Percentiles rank a stretch among this genome's conserved stretches.
These are phyloP conservation scores for Diaporthe capsici DNA, from an alignment of 2,329 filamentous ascomycete species.

Conservation along the genomic window DNA sequence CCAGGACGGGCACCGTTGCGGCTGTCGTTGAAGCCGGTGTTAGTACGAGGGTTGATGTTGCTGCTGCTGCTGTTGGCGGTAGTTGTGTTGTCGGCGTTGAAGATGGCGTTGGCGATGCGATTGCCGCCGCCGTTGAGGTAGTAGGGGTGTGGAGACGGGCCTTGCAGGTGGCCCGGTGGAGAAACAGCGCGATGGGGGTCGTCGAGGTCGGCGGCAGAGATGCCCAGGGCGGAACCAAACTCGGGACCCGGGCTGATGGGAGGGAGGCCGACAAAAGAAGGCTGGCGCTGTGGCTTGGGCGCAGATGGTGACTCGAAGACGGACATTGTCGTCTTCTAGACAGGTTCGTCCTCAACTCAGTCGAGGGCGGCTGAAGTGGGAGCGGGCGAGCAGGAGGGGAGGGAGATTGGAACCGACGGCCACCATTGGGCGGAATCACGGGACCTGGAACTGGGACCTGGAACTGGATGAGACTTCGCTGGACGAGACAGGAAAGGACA, in stretches of 20 bases:
- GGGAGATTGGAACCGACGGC: conserved; percentile 14
- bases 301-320: conserved; percentile 29
- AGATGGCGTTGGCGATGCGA: not conserved
- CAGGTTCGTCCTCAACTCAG: not conserved
- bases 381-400: conserved; percentile 10
- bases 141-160: conserved; percentile 40
- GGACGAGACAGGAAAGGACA: conserved; percentile 14
- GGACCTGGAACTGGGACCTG: not conserved
- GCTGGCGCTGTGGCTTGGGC: conserved; percentile 55
- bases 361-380: conserved; percentile 8
- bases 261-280: conserved; percentile 70
- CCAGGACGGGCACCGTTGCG: conserved; percentile 15
- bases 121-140: conserved; percentile 41
- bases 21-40: not conserved
- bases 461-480: not conserved
- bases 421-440: conserved; percentile 27
- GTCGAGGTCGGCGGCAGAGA: conserved; percentile 55
- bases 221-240: conserved; percentile 65
- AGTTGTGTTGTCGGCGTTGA: not conserved
- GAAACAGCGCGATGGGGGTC: conserved; percentile 30
- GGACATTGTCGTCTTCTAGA: conserved; percentile 37
- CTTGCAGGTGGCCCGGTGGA: conserved; percentile 32
- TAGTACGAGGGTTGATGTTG: not conserved
- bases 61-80: not conserved
- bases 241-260: conserved; percentile 60